Evolutionary conservation across 2,329 filamentous ascomycete species (phyloP).

Genomic region (Talaromyces rugulosus): DNA sequence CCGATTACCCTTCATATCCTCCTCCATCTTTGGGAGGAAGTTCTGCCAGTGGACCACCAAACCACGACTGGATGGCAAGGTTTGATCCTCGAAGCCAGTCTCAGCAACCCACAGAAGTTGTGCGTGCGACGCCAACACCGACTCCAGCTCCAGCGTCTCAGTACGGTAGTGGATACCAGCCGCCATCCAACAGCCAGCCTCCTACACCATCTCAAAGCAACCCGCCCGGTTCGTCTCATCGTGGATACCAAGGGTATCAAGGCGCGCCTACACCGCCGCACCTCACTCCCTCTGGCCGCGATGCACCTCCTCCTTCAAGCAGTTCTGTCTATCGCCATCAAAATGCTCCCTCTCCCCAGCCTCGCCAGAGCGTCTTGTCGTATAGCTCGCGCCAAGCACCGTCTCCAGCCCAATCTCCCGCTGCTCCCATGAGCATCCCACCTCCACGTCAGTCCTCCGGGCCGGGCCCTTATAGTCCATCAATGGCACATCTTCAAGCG

Average conservation of each 20-base stretch:
- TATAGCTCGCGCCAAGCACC: slow-evolving; percentile 31
- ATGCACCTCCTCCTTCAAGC: slow-evolving; percentile 21
- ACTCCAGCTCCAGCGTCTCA: slow-evolving; percentile 34
- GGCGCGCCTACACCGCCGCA: slow-evolving; percentile 13
- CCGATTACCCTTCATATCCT: slow-evolving; percentile 32
- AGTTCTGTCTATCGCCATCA: slow-evolving; percentile 20
- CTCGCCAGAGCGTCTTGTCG: slow-evolving; percentile 23
- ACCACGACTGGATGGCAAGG: slow-evolving; percentile 40
- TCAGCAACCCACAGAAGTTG: slow-evolving; percentile 16
- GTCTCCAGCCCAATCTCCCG: slow-evolving; percentile 27
- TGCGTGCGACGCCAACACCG: slow-evolving; percentile 30
- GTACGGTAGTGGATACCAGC: slow-evolving; percentile 9
- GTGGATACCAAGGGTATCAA: slow-evolving; percentile 13
- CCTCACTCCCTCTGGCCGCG: slow-evolving; percentile 24
- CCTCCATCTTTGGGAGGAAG: slow-evolving; percentile 21
- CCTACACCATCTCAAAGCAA: slow-evolving; percentile 9
- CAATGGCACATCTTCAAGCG: slow-evolving; percentile 17
- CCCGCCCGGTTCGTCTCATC: background rate
- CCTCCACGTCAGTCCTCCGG: slow-evolving; percentile 24
- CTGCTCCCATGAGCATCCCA: slow-evolving; percentile 24
- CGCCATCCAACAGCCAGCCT: slow-evolving; percentile 7
- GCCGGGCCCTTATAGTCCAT: slow-evolving; percentile 22
- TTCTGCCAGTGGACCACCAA: slow-evolving; percentile 21
- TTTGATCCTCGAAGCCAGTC: slow-evolving; percentile 37
- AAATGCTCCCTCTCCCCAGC: slow-evolving; percentile 25